Conservation (phyloP, 352 stramenopile species). For the Pythium vanterpoolii region DNA sequence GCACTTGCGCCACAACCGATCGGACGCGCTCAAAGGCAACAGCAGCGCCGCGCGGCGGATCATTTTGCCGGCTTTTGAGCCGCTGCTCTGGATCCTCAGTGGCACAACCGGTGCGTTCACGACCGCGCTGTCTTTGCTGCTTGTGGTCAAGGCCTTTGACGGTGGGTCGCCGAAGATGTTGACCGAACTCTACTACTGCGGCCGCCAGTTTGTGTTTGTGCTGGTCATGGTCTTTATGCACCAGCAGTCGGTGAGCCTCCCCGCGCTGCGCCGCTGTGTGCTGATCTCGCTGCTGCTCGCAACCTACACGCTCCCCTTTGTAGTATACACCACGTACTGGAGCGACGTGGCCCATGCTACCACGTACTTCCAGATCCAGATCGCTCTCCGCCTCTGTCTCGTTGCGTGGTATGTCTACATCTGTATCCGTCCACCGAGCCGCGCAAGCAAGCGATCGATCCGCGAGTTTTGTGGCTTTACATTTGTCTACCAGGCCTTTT, state of each 20-base stretch:
- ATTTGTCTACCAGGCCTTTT: conserved; percentile 10
- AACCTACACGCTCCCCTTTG: conserved; percentile 50
- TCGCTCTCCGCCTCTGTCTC: conserved; percentile 32
- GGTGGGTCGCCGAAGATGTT: conserved; percentile 3
- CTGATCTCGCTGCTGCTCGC: conserved; percentile 42
- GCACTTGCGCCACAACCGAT: conserved; percentile 59
- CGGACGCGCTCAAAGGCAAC: conserved; percentile 51
- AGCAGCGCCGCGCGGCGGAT: conserved; percentile 44
- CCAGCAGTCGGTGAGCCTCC: conserved; percentile 51
- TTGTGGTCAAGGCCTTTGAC: conserved; percentile 27
- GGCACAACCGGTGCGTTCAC: neutral
- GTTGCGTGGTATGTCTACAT: conserved; percentile 22
- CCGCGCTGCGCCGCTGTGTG: conserved; percentile 41
- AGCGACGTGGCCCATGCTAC: conserved; percentile 17
- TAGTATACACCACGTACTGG: conserved; percentile 21
- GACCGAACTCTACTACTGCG: conserved; percentile 47
- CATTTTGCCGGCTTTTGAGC: conserved; percentile 62
- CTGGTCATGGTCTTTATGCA: conserved; percentile 61
- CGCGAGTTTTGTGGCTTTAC: conserved; percentile 46
- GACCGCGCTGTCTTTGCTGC: conserved; percentile 12
- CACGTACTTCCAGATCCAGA: neutral
- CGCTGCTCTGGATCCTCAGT: conserved; percentile 39
- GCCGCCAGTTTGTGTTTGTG: conserved; percentile 48
- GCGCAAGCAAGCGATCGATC: conserved; percentile 43
- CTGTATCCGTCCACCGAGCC: conserved; percentile 33